Conservation (phyloP, 1,139 yeast species). For the Blastobotrys indianensis region DNA sequence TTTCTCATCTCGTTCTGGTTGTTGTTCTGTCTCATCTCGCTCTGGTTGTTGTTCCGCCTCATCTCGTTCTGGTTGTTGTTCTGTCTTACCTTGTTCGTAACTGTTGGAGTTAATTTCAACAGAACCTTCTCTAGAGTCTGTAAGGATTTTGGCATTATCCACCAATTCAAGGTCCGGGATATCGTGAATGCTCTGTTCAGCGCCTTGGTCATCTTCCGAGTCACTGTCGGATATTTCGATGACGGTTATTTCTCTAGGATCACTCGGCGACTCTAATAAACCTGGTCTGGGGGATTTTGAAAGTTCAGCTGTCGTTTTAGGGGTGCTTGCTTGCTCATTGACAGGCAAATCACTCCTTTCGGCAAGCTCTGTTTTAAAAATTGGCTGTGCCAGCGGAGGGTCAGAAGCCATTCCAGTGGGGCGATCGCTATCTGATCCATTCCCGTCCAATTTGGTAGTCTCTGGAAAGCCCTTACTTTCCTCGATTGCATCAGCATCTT, state of each 20-base stretch:
- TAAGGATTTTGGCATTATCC: not conserved
- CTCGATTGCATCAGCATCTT: too few species aligned
- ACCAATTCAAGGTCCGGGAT: too few species aligned
- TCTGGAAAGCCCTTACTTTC: too few species aligned
- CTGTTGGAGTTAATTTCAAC: not conserved
- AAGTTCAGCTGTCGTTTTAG: too few species aligned
- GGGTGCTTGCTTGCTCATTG: not conserved
- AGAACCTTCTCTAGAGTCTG: not conserved
- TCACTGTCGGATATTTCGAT: constrained; percentile 2
- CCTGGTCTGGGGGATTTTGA: too few species aligned
- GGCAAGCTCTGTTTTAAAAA: not conserved
- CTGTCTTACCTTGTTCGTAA: not conserved
- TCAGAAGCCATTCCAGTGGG: too few species aligned
- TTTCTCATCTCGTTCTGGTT: not conserved
- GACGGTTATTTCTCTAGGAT: not conserved
- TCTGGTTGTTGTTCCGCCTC: not conserved
- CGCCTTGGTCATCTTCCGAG: not conserved
- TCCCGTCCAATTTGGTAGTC: too few species aligned
- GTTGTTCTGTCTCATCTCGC: not conserved
- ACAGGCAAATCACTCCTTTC: too few species aligned
- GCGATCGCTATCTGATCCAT: too few species aligned
- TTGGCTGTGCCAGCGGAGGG: too few species aligned
- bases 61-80: not conserved
- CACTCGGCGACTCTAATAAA: too few species aligned
- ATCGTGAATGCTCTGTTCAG: not conserved